A percentile compares a stretch with the other conserved stretches of the same genome.
Conservation (phyloP, 371 early-diverging fungal species). For the Zancudomyces culisetae region DNA sequence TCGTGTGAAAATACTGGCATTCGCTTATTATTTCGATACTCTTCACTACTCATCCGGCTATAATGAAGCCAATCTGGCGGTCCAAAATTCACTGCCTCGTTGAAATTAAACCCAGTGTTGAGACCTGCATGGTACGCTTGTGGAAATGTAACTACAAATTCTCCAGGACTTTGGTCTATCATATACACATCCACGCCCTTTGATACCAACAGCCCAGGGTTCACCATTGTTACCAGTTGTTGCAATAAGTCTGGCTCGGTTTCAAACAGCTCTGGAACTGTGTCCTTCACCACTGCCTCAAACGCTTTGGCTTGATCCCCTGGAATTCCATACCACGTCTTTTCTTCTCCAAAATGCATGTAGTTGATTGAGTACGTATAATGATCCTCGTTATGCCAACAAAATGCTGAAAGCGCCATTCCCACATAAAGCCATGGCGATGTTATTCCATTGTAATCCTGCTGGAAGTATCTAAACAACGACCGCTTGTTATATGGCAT, state of each 20-base stretch:
- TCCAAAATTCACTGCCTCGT: slow-evolving; percentile 94
- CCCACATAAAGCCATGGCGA: slow-evolving; percentile 94
- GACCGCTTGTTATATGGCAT: slow-evolving; percentile 61
- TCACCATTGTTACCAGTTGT: slow-evolving; percentile 82
- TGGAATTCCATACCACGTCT: slow-evolving; percentile 96
- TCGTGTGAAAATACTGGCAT: slow-evolving; percentile 89
- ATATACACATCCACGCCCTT: slow-evolving; percentile 59
- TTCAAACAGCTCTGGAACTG: slow-evolving; percentile 75
- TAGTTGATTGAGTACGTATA: slow-evolving; percentile 92
- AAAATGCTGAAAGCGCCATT: slow-evolving; percentile 88
- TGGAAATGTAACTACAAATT: slow-evolving; percentile 90
- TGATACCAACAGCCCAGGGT: slow-evolving; percentile 49
- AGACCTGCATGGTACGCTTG: slow-evolving; percentile 90
- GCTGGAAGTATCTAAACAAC: slow-evolving; percentile 65
- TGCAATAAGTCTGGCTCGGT: slow-evolving; percentile 78
- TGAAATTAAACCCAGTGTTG: slow-evolving; percentile 92
- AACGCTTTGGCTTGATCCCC: slow-evolving; percentile 57
- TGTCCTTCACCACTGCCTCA: slow-evolving; percentile 60
- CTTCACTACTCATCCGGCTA: slow-evolving; percentile 55
- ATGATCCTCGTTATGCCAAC: slow-evolving; percentile 97
- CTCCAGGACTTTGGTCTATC: slow-evolving; percentile 78
- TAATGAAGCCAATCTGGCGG: slow-evolving; percentile 74
- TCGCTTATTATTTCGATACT: slow-evolving; percentile 56
- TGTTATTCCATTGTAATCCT: slow-evolving; percentile 89
- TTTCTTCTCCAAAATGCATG: slow-evolving; percentile 88